Conservation (phyloP, 2,329 filamentous ascomycete genomes). For the Hymenoscyphus occultus region DNA sequence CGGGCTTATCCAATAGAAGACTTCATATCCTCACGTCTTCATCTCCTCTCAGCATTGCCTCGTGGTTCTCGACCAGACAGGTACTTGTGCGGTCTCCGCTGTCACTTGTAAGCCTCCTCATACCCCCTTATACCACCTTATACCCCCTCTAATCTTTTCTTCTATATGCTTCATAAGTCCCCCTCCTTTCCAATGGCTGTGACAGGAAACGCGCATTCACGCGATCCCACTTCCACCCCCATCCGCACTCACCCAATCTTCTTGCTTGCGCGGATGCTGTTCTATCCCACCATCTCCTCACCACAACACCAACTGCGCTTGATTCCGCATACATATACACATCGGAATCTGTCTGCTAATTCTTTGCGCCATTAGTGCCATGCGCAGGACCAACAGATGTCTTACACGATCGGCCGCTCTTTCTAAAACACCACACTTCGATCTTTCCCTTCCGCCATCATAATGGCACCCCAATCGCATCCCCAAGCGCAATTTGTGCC, state of each 20-base stretch:
- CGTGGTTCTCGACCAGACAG: not conserved
- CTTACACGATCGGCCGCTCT: not conserved
- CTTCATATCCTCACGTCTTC: not conserved
- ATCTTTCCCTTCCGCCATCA: slow-evolving; percentile 30
- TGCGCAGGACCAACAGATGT: not conserved
- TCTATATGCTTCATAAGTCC: not conserved
- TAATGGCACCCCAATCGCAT: slow-evolving; percentile 71
- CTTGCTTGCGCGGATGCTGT: not conserved
- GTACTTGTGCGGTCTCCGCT: not conserved
- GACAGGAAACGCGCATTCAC: not conserved
- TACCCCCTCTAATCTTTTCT: not conserved
- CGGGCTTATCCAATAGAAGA: not conserved
- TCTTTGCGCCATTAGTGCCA: not conserved
- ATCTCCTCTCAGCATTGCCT: not conserved
- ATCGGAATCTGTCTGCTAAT: not conserved
- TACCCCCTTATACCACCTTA: not conserved
- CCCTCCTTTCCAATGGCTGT: not conserved
- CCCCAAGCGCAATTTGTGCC: slow-evolving; percentile 90
- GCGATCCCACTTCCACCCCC: not conserved
- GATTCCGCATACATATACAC: not conserved
- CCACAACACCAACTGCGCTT: not conserved
- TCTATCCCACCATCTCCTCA: not conserved
- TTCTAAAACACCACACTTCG: not conserved
- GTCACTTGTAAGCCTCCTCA: not conserved
- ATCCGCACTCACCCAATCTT: not conserved